A percentile compares a stretch with the other conserved stretches of the same genome.
Evolutionary conservation across 495 filamentous ascomycete genomes (phyloP).

Genomic region (Elasticomyces elasticus): DNA sequence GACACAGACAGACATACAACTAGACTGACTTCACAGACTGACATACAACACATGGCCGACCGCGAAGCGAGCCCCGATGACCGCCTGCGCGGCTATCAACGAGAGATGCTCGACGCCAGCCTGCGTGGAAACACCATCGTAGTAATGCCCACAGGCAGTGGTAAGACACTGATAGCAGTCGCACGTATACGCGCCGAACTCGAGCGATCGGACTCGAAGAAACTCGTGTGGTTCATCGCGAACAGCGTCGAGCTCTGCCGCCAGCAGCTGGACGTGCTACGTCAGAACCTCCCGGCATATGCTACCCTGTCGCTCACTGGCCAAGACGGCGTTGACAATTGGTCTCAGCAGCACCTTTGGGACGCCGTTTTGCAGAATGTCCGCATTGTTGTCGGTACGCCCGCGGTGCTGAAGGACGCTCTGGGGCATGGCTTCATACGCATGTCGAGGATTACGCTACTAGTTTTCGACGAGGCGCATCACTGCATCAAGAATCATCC

Average conservation of each 20-base stretch:
- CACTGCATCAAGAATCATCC: constrained; percentile 56
- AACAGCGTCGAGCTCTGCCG: constrained; percentile 64
- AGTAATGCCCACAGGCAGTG: constrained; percentile 86
- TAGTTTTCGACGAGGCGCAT: constrained; percentile 89
- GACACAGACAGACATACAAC: too few relatives aligned
- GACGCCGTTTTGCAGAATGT: constrained; percentile 57
- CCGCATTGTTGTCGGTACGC: constrained; percentile 67
- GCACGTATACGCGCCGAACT: constrained; percentile 68
- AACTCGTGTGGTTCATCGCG: constrained; percentile 80
- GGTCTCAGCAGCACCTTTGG: constrained; percentile 66
- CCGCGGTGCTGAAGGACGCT: constrained; percentile 69
- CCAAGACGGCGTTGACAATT: constrained; percentile 58
- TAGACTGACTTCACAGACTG: too few relatives aligned
- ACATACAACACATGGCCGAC: not conserved
- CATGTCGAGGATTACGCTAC: constrained; percentile 53
- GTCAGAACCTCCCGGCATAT: constrained; percentile 50
- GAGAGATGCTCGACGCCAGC: constrained; percentile 84
- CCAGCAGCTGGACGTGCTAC: constrained; percentile 62
- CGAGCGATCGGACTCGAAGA: constrained; percentile 40
- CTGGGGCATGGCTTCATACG: constrained; percentile 69
- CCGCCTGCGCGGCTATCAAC: constrained; percentile 48
- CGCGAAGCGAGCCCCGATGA: not conserved
- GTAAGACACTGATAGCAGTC: constrained; percentile 82
- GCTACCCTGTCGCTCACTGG: constrained; percentile 58
- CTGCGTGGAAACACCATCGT: constrained; percentile 74